Evolutionary conservation across 208 protist species (phyloP), one percentile per base, ranked within the genome.

Genomic region (Phytomonas francai): DNA sequence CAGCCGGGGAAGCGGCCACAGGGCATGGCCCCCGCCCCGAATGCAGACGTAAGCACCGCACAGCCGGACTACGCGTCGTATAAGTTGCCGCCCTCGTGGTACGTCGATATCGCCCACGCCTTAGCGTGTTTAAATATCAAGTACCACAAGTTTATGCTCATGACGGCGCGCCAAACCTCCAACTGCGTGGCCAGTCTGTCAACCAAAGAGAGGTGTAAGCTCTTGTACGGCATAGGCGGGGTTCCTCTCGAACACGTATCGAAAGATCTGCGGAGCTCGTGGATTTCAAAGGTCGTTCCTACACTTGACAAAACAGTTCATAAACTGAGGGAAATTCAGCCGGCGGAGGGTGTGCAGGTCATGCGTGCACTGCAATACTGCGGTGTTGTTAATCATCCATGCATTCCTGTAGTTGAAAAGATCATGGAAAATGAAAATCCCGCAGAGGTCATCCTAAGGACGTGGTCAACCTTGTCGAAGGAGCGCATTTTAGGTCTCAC

Each of bases 141-240:
- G 39, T 78, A 89, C 68, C 70, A 76, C 70, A 96, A 96, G 77
- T 96, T 83, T 73, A 86, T 80, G 51, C 76, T 96, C 30, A 83
- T 87, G 76, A 82, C 78, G 62, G 80, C 88, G 9, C 84, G 88
- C 27, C 78, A 84, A 33, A 72, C 82, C 12, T 84, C 83, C 14
- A 74, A 81, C 58, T 72, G 76, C 59, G 82, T 94, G 49, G 63
- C 56, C 4, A 34, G 33, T 9, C 70, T 96, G 31, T 76, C 84
- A 1, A 89, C 84, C 3, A 60, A 64, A 19, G 76, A 96, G 39
- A 76, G 83, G 4, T 92, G 85, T 67, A 90, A 91, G 62, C 74
- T 96, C 63, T 76, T 94, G 31, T 94, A 94, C 76, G 85, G 71
- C 39, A 45, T 93, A 28, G 91, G 87, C 28, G 80, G 80, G 0